A percentile compares a stretch with the other conserved stretches of the same genome.
Evolutionary conservation across 495 filamentous ascomycete species (phyloP).

Genomic region (Penicillium canariense): DNA sequence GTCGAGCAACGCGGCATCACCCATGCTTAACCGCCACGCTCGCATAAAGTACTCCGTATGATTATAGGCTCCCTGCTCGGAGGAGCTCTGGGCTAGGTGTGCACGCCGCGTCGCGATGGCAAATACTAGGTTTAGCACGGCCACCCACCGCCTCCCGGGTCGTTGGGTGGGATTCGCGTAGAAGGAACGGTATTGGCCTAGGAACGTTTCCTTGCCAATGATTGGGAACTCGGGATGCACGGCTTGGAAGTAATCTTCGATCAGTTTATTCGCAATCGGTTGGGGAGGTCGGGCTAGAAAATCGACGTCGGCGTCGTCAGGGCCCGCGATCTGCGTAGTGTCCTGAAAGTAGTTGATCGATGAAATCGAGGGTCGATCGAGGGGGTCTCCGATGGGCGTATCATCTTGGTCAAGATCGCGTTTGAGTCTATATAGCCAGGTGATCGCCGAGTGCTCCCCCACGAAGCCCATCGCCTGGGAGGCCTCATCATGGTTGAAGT

Average conservation of each 20-base stretch:
- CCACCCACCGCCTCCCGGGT: slow-evolving; percentile 47
- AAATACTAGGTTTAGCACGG: slow-evolving; percentile 60
- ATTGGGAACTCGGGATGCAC: slow-evolving; percentile 58
- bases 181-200: slow-evolving; percentile 33
- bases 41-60: slow-evolving; percentile 54
- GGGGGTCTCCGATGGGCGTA: slow-evolving; percentile 1
- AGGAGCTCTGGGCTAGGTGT: slow-evolving; percentile 32
- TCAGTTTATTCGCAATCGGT: slow-evolving; percentile 45
- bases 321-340: slow-evolving; percentile 39
- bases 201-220: slow-evolving; percentile 41
- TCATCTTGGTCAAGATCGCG: background rate
- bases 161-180: slow-evolving; percentile 24
- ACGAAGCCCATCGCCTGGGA: slow-evolving; percentile 52
- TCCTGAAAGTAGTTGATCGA: slow-evolving; percentile 52
- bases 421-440: slow-evolving; percentile 51
- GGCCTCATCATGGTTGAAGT: slow-evolving; percentile 49
- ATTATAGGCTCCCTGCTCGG: slow-evolving; percentile 36
- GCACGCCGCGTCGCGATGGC: slow-evolving; percentile 55
- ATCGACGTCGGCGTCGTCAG: slow-evolving; percentile 44
- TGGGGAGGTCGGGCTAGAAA: slow-evolving; percentile 45
- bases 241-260: slow-evolving; percentile 51
- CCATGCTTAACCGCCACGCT: slow-evolving; percentile 52
- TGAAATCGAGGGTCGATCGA: slow-evolving; percentile 23
- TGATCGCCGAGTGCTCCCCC: slow-evolving; percentile 58
- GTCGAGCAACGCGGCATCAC: background rate